phyloP scores from a whole-genome alignment of 2,329 filamentous ascomycete genomes.

The Cordyceps pruinosa region DNA sequence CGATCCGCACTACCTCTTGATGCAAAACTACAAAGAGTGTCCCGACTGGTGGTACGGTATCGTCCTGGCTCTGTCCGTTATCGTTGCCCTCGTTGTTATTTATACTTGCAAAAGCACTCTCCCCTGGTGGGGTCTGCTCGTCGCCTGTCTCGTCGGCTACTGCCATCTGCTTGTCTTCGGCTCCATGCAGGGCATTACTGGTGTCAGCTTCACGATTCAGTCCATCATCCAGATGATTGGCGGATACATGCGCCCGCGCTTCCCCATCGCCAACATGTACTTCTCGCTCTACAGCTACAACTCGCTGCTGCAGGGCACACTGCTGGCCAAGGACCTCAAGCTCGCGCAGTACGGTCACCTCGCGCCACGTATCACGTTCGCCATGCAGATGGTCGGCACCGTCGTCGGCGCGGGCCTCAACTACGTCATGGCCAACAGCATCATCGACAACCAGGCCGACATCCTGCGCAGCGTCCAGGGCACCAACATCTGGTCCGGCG shows the following conservation, averaged over 20 bases:
- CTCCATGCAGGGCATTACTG: slow-evolving; percentile 29
- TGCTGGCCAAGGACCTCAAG: slow-evolving; percentile 22
- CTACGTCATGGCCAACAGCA: slow-evolving; percentile 38
- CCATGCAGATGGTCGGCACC: slow-evolving; percentile 34
- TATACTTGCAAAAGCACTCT: slow-evolving; percentile 23
- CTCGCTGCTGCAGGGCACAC: slow-evolving; percentile 25
- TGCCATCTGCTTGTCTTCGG: slow-evolving; percentile 35
- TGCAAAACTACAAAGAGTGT: slow-evolving; percentile 32
- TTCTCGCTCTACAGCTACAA: slow-evolving; percentile 33
- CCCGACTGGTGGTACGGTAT: slow-evolving; percentile 36
- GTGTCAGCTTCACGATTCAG: slow-evolving; percentile 34
- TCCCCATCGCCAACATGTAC: slow-evolving; percentile 37
- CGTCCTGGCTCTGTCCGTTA: slow-evolving; percentile 27
- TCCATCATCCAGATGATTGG: slow-evolving; percentile 39
- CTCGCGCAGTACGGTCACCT: slow-evolving; percentile 27
- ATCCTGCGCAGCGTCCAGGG: slow-evolving; percentile 33
- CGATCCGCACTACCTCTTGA: slow-evolving; percentile 39
- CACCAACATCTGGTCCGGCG: slow-evolving; percentile 38
- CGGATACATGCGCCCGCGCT: slow-evolving; percentile 37
- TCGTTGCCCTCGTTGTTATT: slow-evolving; percentile 32
- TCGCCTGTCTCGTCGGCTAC: slow-evolving; percentile 29
- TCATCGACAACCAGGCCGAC: slow-evolving; percentile 35
- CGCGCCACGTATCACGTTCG: slow-evolving; percentile 14
- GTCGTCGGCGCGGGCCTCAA: slow-evolving; percentile 37
- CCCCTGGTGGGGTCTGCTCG: slow-evolving; percentile 34